phyloP scores from a whole-genome alignment of 805 yeast genomes.

The Clavispora asparagi region DNA sequence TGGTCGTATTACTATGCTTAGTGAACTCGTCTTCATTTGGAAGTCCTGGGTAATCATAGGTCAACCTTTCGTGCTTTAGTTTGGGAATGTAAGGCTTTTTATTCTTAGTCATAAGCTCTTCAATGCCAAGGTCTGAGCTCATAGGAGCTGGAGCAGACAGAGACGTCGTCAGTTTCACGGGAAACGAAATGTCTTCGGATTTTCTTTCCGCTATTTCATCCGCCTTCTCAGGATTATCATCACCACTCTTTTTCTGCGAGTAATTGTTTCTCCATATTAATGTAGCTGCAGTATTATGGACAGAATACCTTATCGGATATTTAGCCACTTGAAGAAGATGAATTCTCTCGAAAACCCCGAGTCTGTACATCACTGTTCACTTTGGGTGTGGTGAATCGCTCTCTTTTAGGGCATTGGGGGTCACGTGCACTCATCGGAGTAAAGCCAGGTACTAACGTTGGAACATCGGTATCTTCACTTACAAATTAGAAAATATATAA shows the following conservation, averaged over 20 bases:
- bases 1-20: conserved; percentile 17
- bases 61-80: conserved; percentile 30
- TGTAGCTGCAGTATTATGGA: background rate
- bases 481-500: no score
- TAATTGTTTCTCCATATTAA: background rate
- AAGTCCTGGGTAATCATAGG: conserved; percentile 40
- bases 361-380: background rate
- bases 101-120: conserved; percentile 27
- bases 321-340: background rate
- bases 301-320: background rate
- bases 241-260: background rate
- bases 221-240: background rate
- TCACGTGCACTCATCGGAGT: no score
- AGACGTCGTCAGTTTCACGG: conserved; percentile 6
- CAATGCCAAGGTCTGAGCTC: conserved; percentile 7
- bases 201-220: background rate
- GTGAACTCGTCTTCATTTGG: conserved; percentile 41
- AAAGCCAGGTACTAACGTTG: no score
- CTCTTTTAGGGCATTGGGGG: no score
- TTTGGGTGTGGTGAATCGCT: no score
- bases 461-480: no score
- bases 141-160: conserved; percentile 15
- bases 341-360: background rate
- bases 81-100: conserved; percentile 42
- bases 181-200: conserved; percentile 1